Base-by-base conservation (phyloP, 2,329 filamentous ascomycete genomes). In the Alternaria incomplexa region DNA sequence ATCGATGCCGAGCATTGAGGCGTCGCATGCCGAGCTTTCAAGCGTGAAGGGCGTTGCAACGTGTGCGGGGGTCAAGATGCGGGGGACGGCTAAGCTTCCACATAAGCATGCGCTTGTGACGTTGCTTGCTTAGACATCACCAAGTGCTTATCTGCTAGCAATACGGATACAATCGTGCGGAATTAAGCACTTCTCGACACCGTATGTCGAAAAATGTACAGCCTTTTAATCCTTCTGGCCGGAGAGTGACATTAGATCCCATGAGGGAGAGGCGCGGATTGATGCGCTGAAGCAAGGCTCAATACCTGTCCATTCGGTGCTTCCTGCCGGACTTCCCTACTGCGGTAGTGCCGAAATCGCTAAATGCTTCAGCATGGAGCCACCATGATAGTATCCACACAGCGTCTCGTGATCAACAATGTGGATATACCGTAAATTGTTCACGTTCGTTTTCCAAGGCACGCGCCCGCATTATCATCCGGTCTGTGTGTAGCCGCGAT, bases 71-170 rank as follows among this genome's bases (percentile, higher is more conserved):
- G 47, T 53, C 66, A 55, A 50, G 43, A 48, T 40, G 53, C 28
- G 52, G 53, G 52, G 52, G 56, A 58, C 53, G 45, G 63, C 57
- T 63, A 71, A 71, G 67, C 68, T 66, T 68, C 61, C 36, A 46
- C 32, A 56, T n/a, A 48, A 59, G 63, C 51, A 20, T 50, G 46
- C 30, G 12, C 63, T 65, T 65, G 59, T 65, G 59, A 65, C 63
- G 59, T 65, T 54, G 59, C 63, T 62, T 65, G 43, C 57, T 62
- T 56, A 47, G 50, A 65, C 56, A 53, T 51, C 40, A n/a, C 15
- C 30, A 26, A 32, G 43, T 44, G 50, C 45, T 54, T 43, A 40
- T 50, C 43, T 48, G 26, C 43, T 22, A 56, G 17, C 17, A 6
- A 26, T n/a, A 13, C 48, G 26, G 26, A 17, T 26, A 51, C 30